Conservation (phyloP, 2,329 filamentous ascomycete species). For the Podosphaera leucotricha region DNA sequence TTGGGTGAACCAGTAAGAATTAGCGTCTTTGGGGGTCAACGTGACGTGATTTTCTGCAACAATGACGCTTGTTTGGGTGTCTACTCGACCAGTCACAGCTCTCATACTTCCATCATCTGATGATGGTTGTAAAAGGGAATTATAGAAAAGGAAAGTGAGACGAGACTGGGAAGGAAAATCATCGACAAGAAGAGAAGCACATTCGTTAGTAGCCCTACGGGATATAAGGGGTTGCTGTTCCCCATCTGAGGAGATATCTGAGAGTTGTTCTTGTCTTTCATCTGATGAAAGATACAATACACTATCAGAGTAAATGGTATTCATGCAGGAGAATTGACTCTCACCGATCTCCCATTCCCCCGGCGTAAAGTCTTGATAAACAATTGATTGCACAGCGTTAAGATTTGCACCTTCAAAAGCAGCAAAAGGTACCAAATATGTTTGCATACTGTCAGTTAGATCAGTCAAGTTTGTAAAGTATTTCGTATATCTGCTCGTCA, state of each 20-base stretch:
- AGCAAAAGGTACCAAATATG: constrained; percentile 25
- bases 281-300: not conserved
- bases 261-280: not conserved
- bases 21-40: constrained; percentile 22
- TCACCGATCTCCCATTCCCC: constrained; percentile 25
- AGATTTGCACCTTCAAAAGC: constrained; percentile 26
- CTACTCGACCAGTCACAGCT: constrained; percentile 7
- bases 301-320: constrained; percentile 1
- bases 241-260: not conserved
- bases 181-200: constrained; percentile 26
- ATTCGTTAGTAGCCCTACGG: constrained; percentile 10
- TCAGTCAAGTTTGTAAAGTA: constrained; percentile 21
- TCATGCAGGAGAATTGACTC: constrained; percentile 22
- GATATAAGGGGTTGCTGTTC: not conserved
- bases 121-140: constrained; percentile 28
- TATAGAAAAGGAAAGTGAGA: constrained; percentile 35
- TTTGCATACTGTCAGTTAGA: constrained; percentile 25
- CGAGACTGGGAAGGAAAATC: constrained; percentile 39
- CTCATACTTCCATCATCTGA: constrained; percentile 32
- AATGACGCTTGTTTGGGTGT: constrained; percentile 21
- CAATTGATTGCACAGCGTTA: constrained; percentile 23
- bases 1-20: constrained; percentile 34
- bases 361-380: constrained; percentile 20
- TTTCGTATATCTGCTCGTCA: constrained; percentile 20
- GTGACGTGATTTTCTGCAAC: constrained; percentile 29